Evolutionary conservation across 2,329 filamentous ascomycete genomes (phyloP).

Genomic region (Coleophoma cylindrospora): DNA sequence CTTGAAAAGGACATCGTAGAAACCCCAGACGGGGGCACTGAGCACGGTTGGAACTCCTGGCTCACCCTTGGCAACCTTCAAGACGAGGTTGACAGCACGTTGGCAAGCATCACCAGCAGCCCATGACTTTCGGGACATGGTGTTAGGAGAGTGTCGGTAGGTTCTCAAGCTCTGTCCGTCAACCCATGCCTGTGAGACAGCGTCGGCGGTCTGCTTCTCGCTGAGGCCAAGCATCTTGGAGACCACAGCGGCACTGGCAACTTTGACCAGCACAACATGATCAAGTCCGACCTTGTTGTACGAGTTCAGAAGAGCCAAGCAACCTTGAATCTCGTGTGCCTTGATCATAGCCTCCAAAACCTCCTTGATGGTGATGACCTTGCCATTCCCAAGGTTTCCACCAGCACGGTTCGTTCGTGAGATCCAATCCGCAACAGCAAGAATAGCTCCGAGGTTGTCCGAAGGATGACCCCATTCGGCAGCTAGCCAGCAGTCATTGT

Average conservation of each 20-base stretch:
- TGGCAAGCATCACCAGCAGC: conserved; percentile 97
- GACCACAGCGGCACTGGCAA: conserved; percentile 89
- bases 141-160: conserved; percentile 96
- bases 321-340: conserved; percentile 98
- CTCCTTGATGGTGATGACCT: conserved; percentile 83
- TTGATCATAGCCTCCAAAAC: conserved; percentile 98
- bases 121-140: conserved; percentile 99
- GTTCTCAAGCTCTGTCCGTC: conserved; percentile 95
- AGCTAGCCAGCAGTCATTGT: conserved; percentile 99
- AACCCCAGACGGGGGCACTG: conserved; percentile 90
- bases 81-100: conserved; percentile 82
- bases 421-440: conserved; percentile 96
- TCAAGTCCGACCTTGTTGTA: conserved; percentile 98
- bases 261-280: conserved; percentile 97
- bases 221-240: conserved; percentile 89
- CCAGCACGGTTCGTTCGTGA: conserved; percentile 78
- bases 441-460: conserved; percentile 95
- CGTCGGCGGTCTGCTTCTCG: conserved; percentile 89
- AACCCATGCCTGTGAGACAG: conserved; percentile 94
- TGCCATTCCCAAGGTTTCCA: conserved; percentile 79
- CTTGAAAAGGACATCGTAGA: conserved; percentile 98
- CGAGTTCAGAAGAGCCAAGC: conserved; percentile 93
- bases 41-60: conserved; percentile 87
- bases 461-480: conserved; percentile 99
- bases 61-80: conserved; percentile 91